A percentile compares a stretch with the other conserved stretches of the same genome.
Conservation (phyloP, 306 rosid genomes). For the Quillaja saponaria region DNA sequence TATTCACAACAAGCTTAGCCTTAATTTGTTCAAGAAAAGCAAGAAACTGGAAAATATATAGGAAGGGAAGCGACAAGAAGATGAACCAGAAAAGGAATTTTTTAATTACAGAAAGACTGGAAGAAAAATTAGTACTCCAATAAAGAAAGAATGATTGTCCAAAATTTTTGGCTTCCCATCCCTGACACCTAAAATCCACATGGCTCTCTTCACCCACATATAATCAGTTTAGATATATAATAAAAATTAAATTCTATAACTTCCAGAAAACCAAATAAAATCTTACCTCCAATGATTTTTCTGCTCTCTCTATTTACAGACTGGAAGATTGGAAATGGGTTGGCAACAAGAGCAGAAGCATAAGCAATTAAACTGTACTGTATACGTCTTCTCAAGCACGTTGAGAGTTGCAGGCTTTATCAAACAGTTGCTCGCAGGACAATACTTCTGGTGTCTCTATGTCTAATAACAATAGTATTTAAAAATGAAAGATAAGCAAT, state of each 20-base stretch:
- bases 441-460: conserved; percentile 29
- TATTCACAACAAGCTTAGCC: background rate
- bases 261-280: conserved; percentile 18
- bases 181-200: conserved; percentile 46
- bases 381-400: conserved; percentile 23
- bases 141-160: conserved; percentile 43
- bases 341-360: conserved; percentile 33
- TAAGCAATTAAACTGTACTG: background rate
- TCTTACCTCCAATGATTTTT: conserved; percentile 29
- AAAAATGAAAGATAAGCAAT: conserved; percentile 25
- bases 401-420: conserved; percentile 30
- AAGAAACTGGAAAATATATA: conserved; percentile 18
- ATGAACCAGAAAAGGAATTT: conserved; percentile 22
- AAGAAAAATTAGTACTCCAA: background rate
- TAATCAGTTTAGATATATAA: background rate
- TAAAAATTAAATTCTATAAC: conserved; percentile 18
- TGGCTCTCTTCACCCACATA: conserved; percentile 41
- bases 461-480: conserved; percentile 25
- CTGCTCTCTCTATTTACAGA: conserved; percentile 27
- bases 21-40: conserved; percentile 8
- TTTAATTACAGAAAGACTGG: conserved; percentile 31
- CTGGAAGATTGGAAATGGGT: conserved; percentile 55
- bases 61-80: conserved; percentile 28
- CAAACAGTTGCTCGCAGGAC: conserved; percentile 31
- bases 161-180: conserved; percentile 50